Conservation (phyloP, 1,284 basidiomycete species). For the Coriolopsis trogii region DNA sequence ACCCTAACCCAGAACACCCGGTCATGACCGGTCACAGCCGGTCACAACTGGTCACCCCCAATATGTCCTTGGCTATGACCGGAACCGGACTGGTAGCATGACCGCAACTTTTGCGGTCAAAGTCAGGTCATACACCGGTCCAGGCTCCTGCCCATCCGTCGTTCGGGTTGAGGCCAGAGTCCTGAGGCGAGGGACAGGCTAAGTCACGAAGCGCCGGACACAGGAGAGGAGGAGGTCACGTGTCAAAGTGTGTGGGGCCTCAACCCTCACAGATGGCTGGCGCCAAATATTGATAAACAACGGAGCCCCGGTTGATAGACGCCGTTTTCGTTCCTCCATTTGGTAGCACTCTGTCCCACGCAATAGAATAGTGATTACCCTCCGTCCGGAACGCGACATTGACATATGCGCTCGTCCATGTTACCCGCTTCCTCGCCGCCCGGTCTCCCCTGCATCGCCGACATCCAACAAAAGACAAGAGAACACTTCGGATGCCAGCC, state of each 20-base stretch:
- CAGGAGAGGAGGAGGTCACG: too few species aligned
- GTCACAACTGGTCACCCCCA: too few species aligned
- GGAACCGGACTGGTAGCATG: too few species aligned
- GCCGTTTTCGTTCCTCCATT: neutral
- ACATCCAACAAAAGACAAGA: slow-evolving; percentile 2
- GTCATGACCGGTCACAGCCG: too few species aligned
- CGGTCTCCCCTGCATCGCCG: slow-evolving; percentile 1
- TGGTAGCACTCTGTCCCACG: neutral
- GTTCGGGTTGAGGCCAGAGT: too few species aligned
- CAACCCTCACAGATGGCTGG: slow-evolving; percentile 6
- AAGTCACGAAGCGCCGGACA: too few species aligned
- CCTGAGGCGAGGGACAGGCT: too few species aligned
- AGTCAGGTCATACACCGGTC: too few species aligned
- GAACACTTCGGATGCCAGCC: slow-evolving; percentile 6
- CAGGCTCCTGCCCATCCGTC: too few species aligned
- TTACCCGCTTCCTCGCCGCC: neutral
- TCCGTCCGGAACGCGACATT: neutral
- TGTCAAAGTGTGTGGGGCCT: neutral
- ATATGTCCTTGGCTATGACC: too few species aligned
- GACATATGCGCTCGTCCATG: neutral
- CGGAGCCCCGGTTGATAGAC: neutral
- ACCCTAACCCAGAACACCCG: too few species aligned
- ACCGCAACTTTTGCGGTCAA: too few species aligned
- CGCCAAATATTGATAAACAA: slow-evolving; percentile 12
- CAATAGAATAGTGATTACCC: neutral